Evolutionary conservation across 371 early-diverging fungal species (phyloP), one percentile per base, ranked within the genome.

Genomic region (Mucor indicus): DNA sequence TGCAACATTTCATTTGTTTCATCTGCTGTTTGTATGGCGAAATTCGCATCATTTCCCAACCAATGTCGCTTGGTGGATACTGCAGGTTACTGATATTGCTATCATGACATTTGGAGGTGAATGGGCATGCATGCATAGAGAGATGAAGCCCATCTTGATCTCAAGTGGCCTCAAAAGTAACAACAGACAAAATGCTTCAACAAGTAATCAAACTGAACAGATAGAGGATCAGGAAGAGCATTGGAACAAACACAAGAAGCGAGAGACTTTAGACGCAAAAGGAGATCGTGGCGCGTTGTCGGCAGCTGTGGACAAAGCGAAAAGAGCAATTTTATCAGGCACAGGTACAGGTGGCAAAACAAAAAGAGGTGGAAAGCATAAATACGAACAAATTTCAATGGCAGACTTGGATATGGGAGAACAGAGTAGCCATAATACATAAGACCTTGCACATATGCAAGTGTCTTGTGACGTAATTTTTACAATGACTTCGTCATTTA

Each of bases 81-180:
- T 81, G 23, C 75, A 85, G 43, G 35, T 76, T 0, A 59, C 74
- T 1, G 72, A 79, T 4, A 58, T 77, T 11, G 62, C 66, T 1
- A 69, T 86, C 38, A 84, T 85, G 78, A 81, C 85, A 10, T 55
- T 91, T 44, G 90, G 88, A 11, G 90, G 89, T 5, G 91, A 93
- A 58, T 83, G 88, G 66, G 80, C 89, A 22, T 91, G 91, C 59
- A 87, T 89, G 86, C 82, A 78, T 40, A 59, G 69, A 54, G 93
- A 93, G 56, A 78, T 91, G 82, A 83, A 87, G 52, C 93, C 93
- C 2, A 91, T 93, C 47, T 38, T 76, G 38, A 66, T 89, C 8
- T 68, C 57, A 16, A 43, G 57, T 21, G 51, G 49, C 1, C 68
- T 53, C 16, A 60, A 51, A 42, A 36, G 37, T 33, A 42, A 38